Base-by-base conservation (phyloP, 768 basidiomycete genomes). In the Russula sp. region DNA sequence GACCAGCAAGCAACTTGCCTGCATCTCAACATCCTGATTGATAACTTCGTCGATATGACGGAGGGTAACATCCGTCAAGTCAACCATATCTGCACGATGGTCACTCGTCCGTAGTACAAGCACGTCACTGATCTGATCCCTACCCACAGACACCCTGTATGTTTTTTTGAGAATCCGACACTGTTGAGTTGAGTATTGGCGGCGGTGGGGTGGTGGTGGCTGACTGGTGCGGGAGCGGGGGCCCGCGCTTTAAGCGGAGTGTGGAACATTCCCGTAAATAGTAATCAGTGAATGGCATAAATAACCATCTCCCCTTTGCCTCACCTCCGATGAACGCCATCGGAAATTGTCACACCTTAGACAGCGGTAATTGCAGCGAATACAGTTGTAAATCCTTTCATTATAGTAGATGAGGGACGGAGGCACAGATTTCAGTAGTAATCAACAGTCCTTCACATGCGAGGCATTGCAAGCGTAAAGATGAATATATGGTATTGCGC, bases 21-120 rank as follows among this genome's bases (percentile, higher is more conserved):
- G 80, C 87, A 88, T 88, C 66, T 88, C 87, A 14, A 89, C 80
- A 77, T 89, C 87, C 68, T 78, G 75, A 67, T 84, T 84, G 39
- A 81, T 81, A 46, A 83, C 75, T 66, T 80, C 71, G 55, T 83
- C 79, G 66, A 87, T 80, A 50, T 74, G 75, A 66, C 74, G 73
- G 14, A 86, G 75, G 5, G 83, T 83, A 25, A 75, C 68, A 67
- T 75, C 69, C n/a, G 39, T 25, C 22, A 66, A 34, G 20, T 25
- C 48, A 25, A 56, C 52, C 4, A 25, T 22, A 35, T 32, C 60
- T 63, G 43, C 41, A 13, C n/a, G 13, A 22, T 7, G 9, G 36
- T 54, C 51, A 50, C 48, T 50, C 35, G 18, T 11, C 22, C 25
- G 47, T 25, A 25, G 34, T 38, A 14, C 18, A 25, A 50, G 35